Conservation (phyloP, 768 basidiomycete genomes). For the Xerocomus brunneocitrinus region DNA sequence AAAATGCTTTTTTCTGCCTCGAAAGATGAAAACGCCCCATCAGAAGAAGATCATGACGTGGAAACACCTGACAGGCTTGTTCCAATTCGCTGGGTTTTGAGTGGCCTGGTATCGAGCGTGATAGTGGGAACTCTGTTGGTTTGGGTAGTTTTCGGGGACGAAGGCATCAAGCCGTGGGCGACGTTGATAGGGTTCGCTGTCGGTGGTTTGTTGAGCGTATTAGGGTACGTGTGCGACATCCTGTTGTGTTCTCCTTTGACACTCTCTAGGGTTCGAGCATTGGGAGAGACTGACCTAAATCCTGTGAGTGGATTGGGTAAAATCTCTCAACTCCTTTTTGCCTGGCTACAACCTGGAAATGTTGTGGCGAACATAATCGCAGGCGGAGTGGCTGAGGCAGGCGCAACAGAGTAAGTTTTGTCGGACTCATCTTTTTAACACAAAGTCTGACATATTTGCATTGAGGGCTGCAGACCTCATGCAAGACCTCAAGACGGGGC, state of each 20-base stretch:
- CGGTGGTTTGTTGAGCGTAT: conserved; percentile 79
- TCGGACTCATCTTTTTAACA: not conserved
- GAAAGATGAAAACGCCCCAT: conserved; percentile 20
- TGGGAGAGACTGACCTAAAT: conserved; percentile 94
- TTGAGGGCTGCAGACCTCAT: conserved; percentile 90
- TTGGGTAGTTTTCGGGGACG: conserved; percentile 83
- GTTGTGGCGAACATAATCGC: conserved; percentile 98
- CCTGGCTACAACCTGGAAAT: conserved; percentile 90
- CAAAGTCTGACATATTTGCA: not conserved
- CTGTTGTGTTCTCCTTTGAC: conserved; percentile 5
- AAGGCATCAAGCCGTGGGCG: conserved; percentile 95
- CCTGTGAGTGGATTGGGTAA: conserved; percentile 93
- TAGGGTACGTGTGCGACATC: conserved; percentile 56
- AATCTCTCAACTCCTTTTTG: conserved; percentile 90
- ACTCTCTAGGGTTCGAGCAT: conserved; percentile 69
- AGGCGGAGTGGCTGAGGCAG: conserved; percentile 93
- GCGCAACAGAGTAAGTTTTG: conserved; percentile 75
- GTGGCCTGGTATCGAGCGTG: conserved; percentile 61
- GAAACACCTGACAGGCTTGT: conserved; percentile 81
- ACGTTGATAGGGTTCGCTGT: conserved; percentile 79
- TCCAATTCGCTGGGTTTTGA: conserved; percentile 70
- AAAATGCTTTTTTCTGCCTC: conserved; percentile 30
- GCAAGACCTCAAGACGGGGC: conserved; percentile 98
- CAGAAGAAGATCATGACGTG: conserved; percentile 50
- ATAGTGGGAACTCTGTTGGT: conserved; percentile 72